A percentile compares a stretch with the other conserved stretches of the same genome.
These are phyloP conservation scores for Plasmodium reichenowi DNA, from an alignment of 169 alveolate species.

Conservation along the genomic window DNA sequence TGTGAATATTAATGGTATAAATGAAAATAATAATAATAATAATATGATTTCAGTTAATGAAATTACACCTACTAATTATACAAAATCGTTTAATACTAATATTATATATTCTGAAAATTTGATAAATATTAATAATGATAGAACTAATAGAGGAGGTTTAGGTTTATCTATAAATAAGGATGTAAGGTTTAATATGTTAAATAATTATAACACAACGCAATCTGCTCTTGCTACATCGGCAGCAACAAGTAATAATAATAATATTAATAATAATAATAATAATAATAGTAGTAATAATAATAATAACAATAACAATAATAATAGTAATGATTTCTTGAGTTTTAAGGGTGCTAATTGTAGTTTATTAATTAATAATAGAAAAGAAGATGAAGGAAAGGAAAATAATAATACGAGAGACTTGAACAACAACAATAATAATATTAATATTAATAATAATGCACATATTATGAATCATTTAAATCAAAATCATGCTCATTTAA, in stretches of 20 bases:
- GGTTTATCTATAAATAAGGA: conserved; percentile 26
- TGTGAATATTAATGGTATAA: conserved; percentile 12
- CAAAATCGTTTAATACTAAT: conserved; percentile 28
- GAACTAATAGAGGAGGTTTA: conserved; percentile 5
- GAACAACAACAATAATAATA: background rate
- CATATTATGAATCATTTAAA: background rate
- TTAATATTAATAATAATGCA: background rate
- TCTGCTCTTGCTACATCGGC: background rate
- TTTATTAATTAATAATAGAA: conserved; percentile 40
- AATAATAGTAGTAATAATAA: background rate
- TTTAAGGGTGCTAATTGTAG: conserved; percentile 9
- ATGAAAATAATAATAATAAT: conserved; percentile 19
- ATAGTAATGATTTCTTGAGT: conserved; percentile 21
- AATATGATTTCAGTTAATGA: conserved; percentile 8
- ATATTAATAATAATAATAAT: conserved; percentile 1
- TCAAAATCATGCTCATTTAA: background rate
- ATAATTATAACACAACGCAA: conserved; percentile 14
- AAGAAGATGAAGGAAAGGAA: conserved; percentile 30
- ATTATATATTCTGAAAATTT: conserved; percentile 67
- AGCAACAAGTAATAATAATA: background rate
- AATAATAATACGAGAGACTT: background rate
- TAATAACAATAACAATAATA: conserved; percentile 2
- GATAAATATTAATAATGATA: conserved; percentile 21
- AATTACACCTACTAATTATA: conserved; percentile 15
- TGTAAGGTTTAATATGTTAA: conserved; percentile 32